Evolutionary conservation across 2,329 filamentous ascomycete genomes (phyloP), one percentile per base, ranked within the genome.

Genomic region (Xylariomycetidae sp.): DNA sequence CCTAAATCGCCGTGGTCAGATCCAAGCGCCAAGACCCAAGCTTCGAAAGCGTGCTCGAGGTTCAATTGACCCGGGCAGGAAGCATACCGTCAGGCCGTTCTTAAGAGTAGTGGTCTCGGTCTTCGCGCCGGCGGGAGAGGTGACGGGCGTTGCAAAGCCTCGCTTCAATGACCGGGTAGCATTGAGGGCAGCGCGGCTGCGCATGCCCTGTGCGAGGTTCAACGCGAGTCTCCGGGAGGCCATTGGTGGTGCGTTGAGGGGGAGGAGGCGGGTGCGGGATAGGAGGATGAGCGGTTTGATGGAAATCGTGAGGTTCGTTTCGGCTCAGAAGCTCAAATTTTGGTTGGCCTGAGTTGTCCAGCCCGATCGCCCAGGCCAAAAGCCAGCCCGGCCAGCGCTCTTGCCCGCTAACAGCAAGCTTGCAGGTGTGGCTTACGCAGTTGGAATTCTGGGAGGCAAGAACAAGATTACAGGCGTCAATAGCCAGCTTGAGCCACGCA

Each of bases 191-290:
- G 84, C 76, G 66, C 87, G 85, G 72, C 73, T 85, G 74, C 88
- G 86, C 69, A 95, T 74, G 69, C 85, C 84, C 72, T 86, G 82
- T 67, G 87, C 79, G 60, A 96, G 79, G 74, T 89, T 94, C 68
- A 93, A 78, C 74, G 89, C 89, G 72, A 96, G 80, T 82, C 88
- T 85, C 79, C 89, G 80, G 68, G 90, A 95, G 73, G 90, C 90
- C 90, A 96, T 95, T 58, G 52, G n/a, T 55, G 48, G 38, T 53
- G 48, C 45, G 53, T 56, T 55, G 54, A 65, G 62, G 60, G 61
- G 64, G 60, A 61, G 64, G 65, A 63, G 60, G 57, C 43, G 52
- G 58, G 55, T 47, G 37, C 35, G 38, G 57, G 53, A 56, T n/a
- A n/a, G n/a, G n/a, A 57, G 57, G 59, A 61, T 74, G 70, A 72